Percentiles rank a stretch among this genome's conserved stretches.
These are phyloP conservation scores for Handroanthus guayacan DNA, from an alignment of 257 asterid species.

Conservation along the genomic window DNA sequence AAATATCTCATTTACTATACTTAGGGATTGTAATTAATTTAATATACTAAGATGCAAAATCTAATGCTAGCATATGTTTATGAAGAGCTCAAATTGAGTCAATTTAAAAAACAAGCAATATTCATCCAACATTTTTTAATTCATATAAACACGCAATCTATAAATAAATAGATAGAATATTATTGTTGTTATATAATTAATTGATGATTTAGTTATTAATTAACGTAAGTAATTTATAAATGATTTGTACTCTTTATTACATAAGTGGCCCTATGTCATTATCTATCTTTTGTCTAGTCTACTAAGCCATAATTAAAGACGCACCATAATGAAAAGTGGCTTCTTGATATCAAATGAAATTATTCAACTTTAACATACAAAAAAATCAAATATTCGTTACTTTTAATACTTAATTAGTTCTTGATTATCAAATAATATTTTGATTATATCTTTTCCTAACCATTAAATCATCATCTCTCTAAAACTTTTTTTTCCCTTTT, in stretches of 20 bases:
- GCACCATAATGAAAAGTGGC: constrained; percentile 5
- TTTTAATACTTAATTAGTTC: not conserved
- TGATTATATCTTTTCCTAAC: not conserved
- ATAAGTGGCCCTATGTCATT: constrained; percentile 11
- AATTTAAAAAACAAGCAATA: no score
- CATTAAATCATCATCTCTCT: not conserved
- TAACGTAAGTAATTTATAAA: no score
- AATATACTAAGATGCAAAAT: no score
- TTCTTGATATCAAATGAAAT: not conserved
- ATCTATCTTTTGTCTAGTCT: not conserved
- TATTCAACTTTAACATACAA: not conserved
- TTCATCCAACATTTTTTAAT: no score
- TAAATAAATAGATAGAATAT: no score
- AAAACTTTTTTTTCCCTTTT: not conserved
- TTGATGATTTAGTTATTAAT: no score
- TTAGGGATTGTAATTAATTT: no score
- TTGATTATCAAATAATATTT: not conserved
- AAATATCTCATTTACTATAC: not conserved
- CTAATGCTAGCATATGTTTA: no score
- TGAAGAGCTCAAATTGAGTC: no score
- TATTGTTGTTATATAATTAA: no score
- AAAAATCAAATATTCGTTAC: not conserved
- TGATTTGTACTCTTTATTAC: not conserved
- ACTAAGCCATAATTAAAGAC: constrained; percentile 22
- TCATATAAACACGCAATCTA: no score